Base-by-base conservation (phyloP, 768 basidiomycete species). In the Paxillus involutus region DNA sequence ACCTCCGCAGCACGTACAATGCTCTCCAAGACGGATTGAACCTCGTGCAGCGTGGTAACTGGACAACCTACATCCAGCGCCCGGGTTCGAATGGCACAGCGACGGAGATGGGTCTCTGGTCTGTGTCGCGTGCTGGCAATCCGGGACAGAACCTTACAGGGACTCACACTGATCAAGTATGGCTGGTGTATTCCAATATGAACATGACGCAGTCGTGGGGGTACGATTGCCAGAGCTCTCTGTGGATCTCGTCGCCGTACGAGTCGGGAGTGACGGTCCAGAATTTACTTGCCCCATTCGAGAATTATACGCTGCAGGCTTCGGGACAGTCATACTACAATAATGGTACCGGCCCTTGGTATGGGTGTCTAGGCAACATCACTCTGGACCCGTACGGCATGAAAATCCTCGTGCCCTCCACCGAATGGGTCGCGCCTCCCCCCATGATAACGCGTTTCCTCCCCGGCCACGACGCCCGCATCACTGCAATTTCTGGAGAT, bases 41-140 rank as follows among this genome's bases (percentile, higher is more conserved):
- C 64, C 80, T 96, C n/a, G 86, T 87, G 14, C 85, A 89, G 57
- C 80, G 82, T 59, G 89, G 91, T 42, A 94, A 89, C 65, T 93
- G 89, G 91, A 96, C 94, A 0, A 77, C 84, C 64, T 71, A 67
- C 41, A 89, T 93, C 58, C 72, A 87, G 54, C 82, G 88, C 12
- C 92, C 93, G 11, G 94, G 94, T 64, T 96, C 94, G 26, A 92
- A 94, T 65, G 63, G 67, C 16, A 92, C 91, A 1, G 64, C 64
- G 37, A 92, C 94, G 0, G 92, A 96, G 71, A 83, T 94, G 78
- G 94, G 94, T 51, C 76, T 95, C 9, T 96, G 88, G 86, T 88
- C 91, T 2, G 82, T 85, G 16, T 84, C 86, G 5, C 84, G 94
- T 30, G 74, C 85, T 4, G 85, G 77, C 16, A 78, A 94, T 33